Percentiles rank a stretch among this genome's conserved stretches.
Conservation (phyloP, 192 early-diverging fungal genomes). For the Mycoemilia scoparia region DNA sequence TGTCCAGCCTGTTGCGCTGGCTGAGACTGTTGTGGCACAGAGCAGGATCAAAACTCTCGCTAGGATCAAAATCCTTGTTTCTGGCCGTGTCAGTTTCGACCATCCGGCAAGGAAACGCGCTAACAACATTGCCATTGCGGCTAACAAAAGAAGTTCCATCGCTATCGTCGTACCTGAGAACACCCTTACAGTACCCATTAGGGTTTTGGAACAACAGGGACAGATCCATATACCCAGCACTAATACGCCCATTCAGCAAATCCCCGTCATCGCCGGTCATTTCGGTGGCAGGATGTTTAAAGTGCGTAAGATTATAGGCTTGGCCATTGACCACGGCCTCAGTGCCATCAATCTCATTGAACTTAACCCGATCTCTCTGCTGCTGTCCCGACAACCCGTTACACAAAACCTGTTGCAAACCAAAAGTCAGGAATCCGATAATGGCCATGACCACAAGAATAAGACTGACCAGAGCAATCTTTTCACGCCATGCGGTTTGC, state of each 20-base stretch:
- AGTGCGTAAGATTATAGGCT: constrained; percentile 40
- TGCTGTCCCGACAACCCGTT: constrained; percentile 23
- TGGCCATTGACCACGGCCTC: constrained; percentile 43
- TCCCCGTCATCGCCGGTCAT: constrained; percentile 28
- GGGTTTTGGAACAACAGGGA: constrained; percentile 63
- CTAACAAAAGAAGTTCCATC: constrained; percentile 3
- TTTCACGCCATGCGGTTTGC: constrained; percentile 80
- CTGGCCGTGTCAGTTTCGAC: constrained; percentile 23
- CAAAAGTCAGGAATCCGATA: constrained; percentile 78
- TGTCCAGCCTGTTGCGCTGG: constrained; percentile 21
- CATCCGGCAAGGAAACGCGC: constrained; percentile 59
- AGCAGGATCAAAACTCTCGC: constrained; percentile 26
- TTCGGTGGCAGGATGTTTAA: constrained; percentile 38
- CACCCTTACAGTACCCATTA: constrained; percentile 43
- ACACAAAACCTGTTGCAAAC: constrained; percentile 47
- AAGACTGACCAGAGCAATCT: constrained; percentile 69
- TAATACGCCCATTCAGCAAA: constrained; percentile 32
- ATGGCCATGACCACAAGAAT: constrained; percentile 49
- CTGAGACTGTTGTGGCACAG: constrained; percentile 42
- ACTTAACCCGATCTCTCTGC: constrained; percentile 28
- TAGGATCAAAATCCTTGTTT: too few relatives aligned
- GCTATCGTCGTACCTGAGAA: constrained; percentile 26
- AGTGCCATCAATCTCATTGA: constrained; percentile 30
- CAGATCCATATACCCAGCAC: constrained; percentile 49
- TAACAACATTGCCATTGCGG: constrained; percentile 22